Conservation (phyloP, 768 basidiomycete genomes). For the Rhodotorula diobovata region DNA sequence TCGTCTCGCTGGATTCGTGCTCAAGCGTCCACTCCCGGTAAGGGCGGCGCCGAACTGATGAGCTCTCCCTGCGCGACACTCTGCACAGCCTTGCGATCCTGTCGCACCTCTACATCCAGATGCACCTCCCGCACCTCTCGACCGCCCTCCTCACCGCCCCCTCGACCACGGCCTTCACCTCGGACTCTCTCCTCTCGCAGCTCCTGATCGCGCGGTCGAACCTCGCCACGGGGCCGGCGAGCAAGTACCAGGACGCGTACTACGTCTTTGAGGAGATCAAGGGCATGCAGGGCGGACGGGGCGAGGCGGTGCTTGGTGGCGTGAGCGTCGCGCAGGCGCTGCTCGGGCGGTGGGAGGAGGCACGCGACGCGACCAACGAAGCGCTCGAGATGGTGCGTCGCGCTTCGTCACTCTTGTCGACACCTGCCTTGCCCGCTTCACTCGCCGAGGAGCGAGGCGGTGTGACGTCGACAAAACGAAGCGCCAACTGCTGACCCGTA, state of each 20-base stretch:
- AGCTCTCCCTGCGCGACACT: background rate
- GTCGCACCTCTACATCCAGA: constrained; percentile 39
- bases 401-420: too few relatives aligned
- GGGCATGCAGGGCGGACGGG: constrained; percentile 40
- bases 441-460: too few relatives aligned
- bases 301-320: constrained; percentile 32
- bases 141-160: constrained; percentile 29
- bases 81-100: constrained; percentile 32
- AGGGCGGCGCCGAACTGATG: background rate
- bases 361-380: constrained; percentile 35
- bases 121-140: constrained; percentile 26
- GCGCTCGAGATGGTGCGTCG: constrained; percentile 39
- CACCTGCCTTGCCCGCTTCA: background rate
- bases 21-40: too few relatives aligned
- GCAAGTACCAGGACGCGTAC: constrained; percentile 42
- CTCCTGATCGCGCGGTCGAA: constrained; percentile 33
- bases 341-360: constrained; percentile 40
- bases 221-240: constrained; percentile 30
- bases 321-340: constrained; percentile 38
- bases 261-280: constrained; percentile 44
- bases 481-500: too few relatives aligned
- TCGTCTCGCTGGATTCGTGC: background rate
- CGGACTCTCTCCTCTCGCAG: constrained; percentile 39
- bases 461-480: too few relatives aligned
- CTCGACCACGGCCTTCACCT: constrained; percentile 23